These are phyloP conservation scores for Ailanthus altissimus DNA, from an alignment of 345 rosid genomes.

Conservation along the genomic window DNA sequence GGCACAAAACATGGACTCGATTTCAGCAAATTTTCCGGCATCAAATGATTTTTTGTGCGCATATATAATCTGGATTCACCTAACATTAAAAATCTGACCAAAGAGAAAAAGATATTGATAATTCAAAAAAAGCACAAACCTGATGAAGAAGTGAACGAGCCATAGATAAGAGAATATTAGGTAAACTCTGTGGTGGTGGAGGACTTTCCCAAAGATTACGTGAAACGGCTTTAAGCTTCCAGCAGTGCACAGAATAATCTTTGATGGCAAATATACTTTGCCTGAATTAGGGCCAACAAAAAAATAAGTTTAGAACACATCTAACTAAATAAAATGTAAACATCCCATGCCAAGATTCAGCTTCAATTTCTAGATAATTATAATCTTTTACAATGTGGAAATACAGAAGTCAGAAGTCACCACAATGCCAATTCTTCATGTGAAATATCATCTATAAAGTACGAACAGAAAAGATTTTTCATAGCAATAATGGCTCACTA, in stretches of 20 bases:
- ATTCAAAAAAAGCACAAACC: constrained; percentile 41
- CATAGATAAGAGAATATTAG: constrained; percentile 49
- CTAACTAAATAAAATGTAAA: not conserved
- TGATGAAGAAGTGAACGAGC: constrained; percentile 66
- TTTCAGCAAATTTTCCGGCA: constrained; percentile 51
- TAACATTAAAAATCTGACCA: constrained; percentile 15
- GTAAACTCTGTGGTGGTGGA: constrained; percentile 33
- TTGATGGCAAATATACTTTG: constrained; percentile 45
- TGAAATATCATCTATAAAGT: not conserved
- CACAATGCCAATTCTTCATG: not conserved
- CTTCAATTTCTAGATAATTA: not conserved
- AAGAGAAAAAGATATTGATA: not conserved
- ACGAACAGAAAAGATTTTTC: not conserved
- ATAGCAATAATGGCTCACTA: not conserved
- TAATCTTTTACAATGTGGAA: not conserved
- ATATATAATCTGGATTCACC: constrained; percentile 62
- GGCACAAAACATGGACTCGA: constrained; percentile 52
- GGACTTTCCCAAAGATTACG: constrained; percentile 56
- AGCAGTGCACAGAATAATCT: constrained; percentile 50
- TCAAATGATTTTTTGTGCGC: constrained; percentile 68
- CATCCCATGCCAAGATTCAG: not conserved
- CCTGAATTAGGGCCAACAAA: constrained; percentile 37
- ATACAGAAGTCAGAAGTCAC: not conserved
- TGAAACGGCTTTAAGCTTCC: constrained; percentile 62
- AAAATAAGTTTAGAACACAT: not conserved